Evolutionary conservation across 495 filamentous ascomycete species (phyloP), one percentile per base, ranked within the genome.

Genomic region (Aspergillus taichungensis): DNA sequence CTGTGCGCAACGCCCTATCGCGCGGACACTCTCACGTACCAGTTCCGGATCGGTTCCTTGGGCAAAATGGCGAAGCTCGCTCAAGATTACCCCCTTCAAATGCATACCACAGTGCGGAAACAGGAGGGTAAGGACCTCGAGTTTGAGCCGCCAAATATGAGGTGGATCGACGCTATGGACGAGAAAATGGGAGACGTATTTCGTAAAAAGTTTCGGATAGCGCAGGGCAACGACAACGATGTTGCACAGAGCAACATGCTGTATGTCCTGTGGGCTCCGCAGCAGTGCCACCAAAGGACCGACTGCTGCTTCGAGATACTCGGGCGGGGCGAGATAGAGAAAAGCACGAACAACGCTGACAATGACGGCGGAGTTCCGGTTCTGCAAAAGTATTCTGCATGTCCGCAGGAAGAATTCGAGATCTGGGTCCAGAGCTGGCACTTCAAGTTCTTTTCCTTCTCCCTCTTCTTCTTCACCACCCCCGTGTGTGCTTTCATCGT

Each of bases 1-100:
- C 55, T 90, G 88, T 6, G 94, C 88, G 61, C 92, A 98, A 8
- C 91, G 79, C 2, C 92, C 92, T 56, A 98, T 91, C 8, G 91
- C 90, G 10, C 87, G 74, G 6, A 98, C 90, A 33, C 87, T 84
- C 61, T 95, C 92, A 39, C 82, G 77, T 24, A 96, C 83, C 13
- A 96, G 73, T 3, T 78, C 80, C 40, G 83, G 81, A 52, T 94
- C 80, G 24, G 82, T 71, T 6, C 84, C 77, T 40, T 81, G 79
- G 2, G 87, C 88, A 59, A 96, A 95, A 61, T 96, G 91, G 54
- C 92, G 87, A 3, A 98, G 74, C 54, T 98, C 92, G 47, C 82
- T 87, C 34, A 97, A 77, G 14, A 98, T 87, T 1, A 97, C 76
- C 39, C 82, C 80, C 59, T 94, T 89, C 24, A 84, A 72, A 42